Evolutionary conservation across 495 filamentous ascomycete genomes (phyloP).

Genomic region (Annulohypoxylon maeteangense): DNA sequence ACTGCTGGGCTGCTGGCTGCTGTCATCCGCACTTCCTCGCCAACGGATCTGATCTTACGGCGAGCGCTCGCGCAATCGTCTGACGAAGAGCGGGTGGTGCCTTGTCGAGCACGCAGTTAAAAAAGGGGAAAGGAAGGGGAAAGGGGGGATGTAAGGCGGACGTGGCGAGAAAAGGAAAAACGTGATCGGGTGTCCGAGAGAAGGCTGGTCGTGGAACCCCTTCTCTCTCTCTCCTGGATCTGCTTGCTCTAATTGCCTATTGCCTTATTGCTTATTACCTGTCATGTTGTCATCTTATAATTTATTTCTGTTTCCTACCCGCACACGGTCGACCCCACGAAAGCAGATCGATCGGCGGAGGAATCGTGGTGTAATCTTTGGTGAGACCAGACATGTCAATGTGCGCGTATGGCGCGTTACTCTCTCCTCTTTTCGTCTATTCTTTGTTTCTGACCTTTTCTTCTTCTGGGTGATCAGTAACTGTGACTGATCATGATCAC

Average conservation of each 20-base stretch:
- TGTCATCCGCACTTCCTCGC: conserved; percentile 37
- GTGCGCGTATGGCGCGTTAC: neutral
- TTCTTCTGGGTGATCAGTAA: neutral
- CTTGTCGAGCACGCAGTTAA: neutral
- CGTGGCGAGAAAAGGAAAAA: conserved; percentile 21
- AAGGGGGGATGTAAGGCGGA: neutral
- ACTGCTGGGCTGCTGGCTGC: neutral
- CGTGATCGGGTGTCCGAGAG: neutral
- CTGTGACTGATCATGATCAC: conserved; percentile 3
- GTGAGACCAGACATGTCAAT: conserved; percentile 26
- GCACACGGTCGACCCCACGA: conserved; percentile 24
- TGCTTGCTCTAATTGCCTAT: neutral
- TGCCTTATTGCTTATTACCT: neutral
- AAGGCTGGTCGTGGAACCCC: conserved; percentile 16
- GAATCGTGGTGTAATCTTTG: conserved; percentile 29
- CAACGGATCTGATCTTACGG: conserved; percentile 23
- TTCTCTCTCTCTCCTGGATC: neutral
- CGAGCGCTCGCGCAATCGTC: conserved; percentile 17
- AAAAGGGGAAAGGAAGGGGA: conserved; percentile 6
- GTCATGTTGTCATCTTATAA: neutral
- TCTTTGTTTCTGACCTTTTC: neutral
- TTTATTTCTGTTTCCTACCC: neutral
- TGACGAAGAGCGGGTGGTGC: conserved; percentile 4
- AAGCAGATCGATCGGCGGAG: conserved; percentile 19
- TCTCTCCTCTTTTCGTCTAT: neutral